These are phyloP conservation scores for Moelleriella libera DNA, from an alignment of 2,329 filamentous ascomycete genomes.

Conservation along the genomic window DNA sequence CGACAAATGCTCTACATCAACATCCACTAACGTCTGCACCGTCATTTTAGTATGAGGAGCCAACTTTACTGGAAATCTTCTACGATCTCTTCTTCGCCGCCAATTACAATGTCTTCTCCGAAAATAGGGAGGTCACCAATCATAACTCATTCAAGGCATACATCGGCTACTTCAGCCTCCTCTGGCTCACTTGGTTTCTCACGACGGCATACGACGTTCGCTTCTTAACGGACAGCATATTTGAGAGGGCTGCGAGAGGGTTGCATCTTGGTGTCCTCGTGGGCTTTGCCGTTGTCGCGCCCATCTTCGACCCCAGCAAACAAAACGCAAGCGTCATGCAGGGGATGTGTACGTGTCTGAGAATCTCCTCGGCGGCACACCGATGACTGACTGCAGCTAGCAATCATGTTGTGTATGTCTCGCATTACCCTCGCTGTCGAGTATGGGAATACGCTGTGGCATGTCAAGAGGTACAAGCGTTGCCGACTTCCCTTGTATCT, in stretches of 20 bases:
- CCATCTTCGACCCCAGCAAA: conserved; percentile 24
- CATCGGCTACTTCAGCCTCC: conserved; percentile 30
- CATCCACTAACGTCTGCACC: not conserved
- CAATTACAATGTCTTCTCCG: conserved; percentile 46
- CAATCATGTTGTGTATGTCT: conserved; percentile 34
- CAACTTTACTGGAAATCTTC: conserved; percentile 21
- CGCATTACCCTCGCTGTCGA: conserved; percentile 38
- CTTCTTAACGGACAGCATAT: conserved; percentile 49
- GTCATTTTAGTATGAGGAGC: conserved; percentile 16
- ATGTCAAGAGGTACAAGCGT: conserved; percentile 24
- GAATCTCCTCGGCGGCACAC: not conserved
- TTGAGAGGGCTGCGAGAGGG: conserved; percentile 42
- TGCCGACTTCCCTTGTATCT: conserved; percentile 19
- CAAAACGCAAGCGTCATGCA: conserved; percentile 23
- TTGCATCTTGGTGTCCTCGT: conserved; percentile 51
- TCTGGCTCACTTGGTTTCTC: conserved; percentile 58
- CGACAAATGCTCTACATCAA: no score
- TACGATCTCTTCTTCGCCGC: conserved; percentile 33
- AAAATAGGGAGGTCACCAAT: conserved; percentile 17
- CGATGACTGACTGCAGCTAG: conserved; percentile 7
- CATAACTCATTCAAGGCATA: conserved; percentile 17
- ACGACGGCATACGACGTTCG: conserved; percentile 51
- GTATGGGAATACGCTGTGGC: conserved; percentile 32
- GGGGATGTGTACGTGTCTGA: conserved; percentile 21
- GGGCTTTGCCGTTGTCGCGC: conserved; percentile 47